Conservation (phyloP, 2,329 filamentous ascomycete genomes). For the Aspergillus fijiensis region DNA sequence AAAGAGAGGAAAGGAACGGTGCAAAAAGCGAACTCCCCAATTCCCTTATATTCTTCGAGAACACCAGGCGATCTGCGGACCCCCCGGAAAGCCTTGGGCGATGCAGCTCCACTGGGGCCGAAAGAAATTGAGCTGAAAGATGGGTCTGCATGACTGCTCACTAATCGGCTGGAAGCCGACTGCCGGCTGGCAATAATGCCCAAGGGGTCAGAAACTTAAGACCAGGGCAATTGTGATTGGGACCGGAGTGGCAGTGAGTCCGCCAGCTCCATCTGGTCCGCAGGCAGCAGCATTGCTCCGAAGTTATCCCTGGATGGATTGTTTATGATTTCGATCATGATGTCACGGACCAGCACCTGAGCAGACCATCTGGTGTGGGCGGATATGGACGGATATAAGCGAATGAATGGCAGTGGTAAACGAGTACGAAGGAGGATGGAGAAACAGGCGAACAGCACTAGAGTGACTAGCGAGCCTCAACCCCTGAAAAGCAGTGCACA, state of each 20-base stretch:
- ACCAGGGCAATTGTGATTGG: no score
- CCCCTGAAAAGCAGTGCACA: background rate
- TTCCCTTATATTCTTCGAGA: background rate
- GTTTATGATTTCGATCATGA: background rate
- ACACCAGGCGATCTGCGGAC: slow-evolving; percentile 2
- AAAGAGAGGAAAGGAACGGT: background rate
- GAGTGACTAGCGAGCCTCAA: background rate
- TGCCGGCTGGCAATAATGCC: background rate
- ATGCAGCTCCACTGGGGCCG: background rate
- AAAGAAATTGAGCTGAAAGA: background rate
- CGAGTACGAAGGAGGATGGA: background rate
- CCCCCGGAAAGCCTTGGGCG: slow-evolving; percentile 7
- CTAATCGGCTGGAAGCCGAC: background rate
- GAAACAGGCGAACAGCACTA: background rate
- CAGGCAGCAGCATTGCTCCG: background rate
- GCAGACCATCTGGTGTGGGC: background rate
- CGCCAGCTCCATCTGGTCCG: background rate
- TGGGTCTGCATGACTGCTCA: background rate
- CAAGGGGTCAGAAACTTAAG: no score
- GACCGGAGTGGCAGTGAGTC: background rate
- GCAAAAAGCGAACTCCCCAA: background rate
- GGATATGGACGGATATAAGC: no score
- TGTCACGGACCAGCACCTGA: background rate
- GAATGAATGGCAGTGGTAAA: background rate
- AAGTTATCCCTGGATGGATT: background rate